Evolutionary conservation across 495 filamentous ascomycete genomes (phyloP).

Genomic region (Hyaloscypha finlandica): DNA sequence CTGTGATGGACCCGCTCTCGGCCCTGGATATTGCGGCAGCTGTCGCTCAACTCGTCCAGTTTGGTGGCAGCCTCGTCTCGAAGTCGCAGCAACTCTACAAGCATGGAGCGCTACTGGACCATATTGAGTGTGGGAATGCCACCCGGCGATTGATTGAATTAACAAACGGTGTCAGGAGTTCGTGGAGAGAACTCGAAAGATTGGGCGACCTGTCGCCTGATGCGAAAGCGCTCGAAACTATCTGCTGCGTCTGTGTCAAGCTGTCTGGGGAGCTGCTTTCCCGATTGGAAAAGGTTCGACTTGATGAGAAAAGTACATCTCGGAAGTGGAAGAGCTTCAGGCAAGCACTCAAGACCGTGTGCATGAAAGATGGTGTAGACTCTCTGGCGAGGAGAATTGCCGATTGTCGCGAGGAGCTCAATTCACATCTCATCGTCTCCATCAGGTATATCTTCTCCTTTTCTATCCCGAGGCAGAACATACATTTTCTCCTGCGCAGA

Average conservation of each 20-base stretch:
- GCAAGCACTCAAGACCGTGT: constrained; percentile 16
- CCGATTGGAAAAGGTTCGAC: not conserved
- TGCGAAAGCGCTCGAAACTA: not conserved
- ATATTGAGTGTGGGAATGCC: not conserved
- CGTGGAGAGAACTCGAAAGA: not conserved
- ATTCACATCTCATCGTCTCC: not conserved
- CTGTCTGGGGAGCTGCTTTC: not conserved
- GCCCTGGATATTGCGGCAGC: not conserved
- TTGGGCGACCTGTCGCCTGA: not conserved
- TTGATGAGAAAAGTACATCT: not conserved
- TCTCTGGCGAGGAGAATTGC: not conserved
- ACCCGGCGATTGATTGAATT: not conserved
- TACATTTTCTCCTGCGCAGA: not conserved
- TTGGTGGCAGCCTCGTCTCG: not conserved
- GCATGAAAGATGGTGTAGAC: constrained; percentile 15
- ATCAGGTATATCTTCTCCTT: not conserved
- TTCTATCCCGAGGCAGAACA: not conserved
- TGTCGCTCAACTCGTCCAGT: not conserved
- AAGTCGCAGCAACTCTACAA: not conserved
- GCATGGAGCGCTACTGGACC: not conserved
- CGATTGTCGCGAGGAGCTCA: not conserved
- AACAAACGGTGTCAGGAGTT: not conserved
- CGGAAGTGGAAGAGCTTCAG: constrained; percentile 24
- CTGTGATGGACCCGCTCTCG: not conserved
- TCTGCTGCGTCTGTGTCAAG: not conserved